These are phyloP conservation scores for Talaromyces wortmannii DNA, from an alignment of 495 filamentous ascomycete genomes.

Conservation along the genomic window DNA sequence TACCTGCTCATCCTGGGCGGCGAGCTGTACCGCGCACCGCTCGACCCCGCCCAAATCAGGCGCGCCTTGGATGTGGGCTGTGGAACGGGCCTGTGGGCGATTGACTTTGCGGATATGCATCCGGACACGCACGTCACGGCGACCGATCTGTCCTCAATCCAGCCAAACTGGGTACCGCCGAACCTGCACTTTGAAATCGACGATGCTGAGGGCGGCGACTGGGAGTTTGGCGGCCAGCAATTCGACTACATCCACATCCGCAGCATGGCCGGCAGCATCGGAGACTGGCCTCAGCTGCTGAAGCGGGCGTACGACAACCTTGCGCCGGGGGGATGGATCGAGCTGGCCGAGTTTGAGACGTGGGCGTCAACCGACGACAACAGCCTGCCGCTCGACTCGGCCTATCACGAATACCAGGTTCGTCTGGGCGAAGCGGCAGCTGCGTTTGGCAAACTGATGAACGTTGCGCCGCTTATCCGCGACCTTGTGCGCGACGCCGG, in stretches of 20 bases:
- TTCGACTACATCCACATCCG: conserved; percentile 50
- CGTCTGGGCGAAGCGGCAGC: conserved; percentile 22
- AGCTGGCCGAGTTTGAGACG: conserved; percentile 46
- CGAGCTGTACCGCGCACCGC: conserved; percentile 49
- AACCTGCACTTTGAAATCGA: conserved; percentile 21
- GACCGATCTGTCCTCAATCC: conserved; percentile 22
- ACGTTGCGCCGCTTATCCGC: conserved; percentile 20
- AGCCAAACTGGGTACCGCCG: conserved; percentile 23
- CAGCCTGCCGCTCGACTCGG: conserved; percentile 16
- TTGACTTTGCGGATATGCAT: conserved; percentile 47
- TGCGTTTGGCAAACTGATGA: conserved; percentile 32
- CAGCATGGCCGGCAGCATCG: conserved; percentile 34
- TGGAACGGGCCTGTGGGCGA: conserved; percentile 61
- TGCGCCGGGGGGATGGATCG: conserved; percentile 47
- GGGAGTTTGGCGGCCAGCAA: conserved; percentile 19
- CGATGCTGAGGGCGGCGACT: conserved; percentile 14
- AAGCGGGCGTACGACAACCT: conserved; percentile 31
- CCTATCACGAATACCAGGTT: conserved; percentile 19
- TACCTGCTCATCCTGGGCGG: conserved; percentile 37
- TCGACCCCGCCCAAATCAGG: conserved; percentile 29
- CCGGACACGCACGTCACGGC: conserved; percentile 45
- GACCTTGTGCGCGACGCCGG: conserved; percentile 36
- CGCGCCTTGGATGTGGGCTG: conserved; percentile 58
- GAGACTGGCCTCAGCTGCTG: conserved; percentile 35
- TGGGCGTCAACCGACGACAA: conserved; percentile 28